phyloP scores from a whole-genome alignment of 768 basidiomycete genomes.

The Amanita polypyramis region DNA sequence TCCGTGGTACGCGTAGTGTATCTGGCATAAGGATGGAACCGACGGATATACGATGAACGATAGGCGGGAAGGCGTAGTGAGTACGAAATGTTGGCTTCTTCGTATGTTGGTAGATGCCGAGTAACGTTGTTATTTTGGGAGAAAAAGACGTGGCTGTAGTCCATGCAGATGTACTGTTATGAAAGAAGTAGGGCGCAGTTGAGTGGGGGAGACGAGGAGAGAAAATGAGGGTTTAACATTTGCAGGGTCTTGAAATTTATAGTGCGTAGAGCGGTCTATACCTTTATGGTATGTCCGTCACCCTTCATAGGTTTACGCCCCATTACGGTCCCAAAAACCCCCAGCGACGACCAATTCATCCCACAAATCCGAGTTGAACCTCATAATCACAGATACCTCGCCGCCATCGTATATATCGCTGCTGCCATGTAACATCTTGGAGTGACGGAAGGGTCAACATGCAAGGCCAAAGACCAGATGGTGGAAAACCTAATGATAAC shows the following conservation, averaged over 20 bases:
- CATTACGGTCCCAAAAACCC: too few relatives aligned
- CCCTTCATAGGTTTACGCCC: too few relatives aligned
- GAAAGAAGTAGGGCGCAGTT: background rate
- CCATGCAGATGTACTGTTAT: background rate
- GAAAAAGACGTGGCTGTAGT: background rate
- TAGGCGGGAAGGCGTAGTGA: background rate
- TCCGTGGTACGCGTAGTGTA: background rate
- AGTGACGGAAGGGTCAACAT: too few relatives aligned
- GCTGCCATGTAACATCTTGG: too few relatives aligned
- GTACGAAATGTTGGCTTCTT: background rate
- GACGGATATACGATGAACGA: slow-evolving; percentile 1
- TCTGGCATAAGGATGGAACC: slow-evolving; percentile 3
- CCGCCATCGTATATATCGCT: too few relatives aligned
- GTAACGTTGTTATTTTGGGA: background rate
- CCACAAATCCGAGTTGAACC: too few relatives aligned
- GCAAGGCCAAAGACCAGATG: too few relatives aligned
- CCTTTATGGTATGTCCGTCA: background rate
- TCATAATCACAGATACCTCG: too few relatives aligned
- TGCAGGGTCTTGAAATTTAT: background rate
- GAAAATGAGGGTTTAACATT: background rate
- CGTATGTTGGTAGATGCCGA: background rate
- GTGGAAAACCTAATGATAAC: too few relatives aligned
- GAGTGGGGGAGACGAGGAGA: too few relatives aligned
- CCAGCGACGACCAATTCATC: too few relatives aligned
- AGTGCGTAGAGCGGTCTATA: background rate